phyloP scores from a whole-genome alignment of 345 rosid species.

The Sisymbrium altissimum region DNA sequence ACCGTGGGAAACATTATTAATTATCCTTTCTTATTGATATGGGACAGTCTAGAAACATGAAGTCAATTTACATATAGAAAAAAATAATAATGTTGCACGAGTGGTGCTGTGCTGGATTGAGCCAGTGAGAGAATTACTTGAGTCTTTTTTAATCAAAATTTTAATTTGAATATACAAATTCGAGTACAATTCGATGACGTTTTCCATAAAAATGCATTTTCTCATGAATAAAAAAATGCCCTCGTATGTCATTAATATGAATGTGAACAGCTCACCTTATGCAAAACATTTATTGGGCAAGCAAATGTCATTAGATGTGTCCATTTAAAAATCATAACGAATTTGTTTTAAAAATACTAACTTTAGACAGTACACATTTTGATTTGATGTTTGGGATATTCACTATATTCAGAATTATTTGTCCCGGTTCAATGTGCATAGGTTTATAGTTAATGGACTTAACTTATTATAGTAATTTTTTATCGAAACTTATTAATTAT shows the following conservation, averaged over 20 bases:
- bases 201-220: not conserved
- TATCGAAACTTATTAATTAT: no score
- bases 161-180: not conserved
- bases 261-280: constrained; percentile 28
- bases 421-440: constrained; percentile 36
- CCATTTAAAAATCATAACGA: constrained; percentile 2
- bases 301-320: constrained; percentile 26
- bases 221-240: not conserved
- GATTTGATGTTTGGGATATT: constrained; percentile 11
- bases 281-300: constrained; percentile 28
- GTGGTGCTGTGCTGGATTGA: constrained; percentile 45
- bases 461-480: no score
- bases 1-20: not conserved
- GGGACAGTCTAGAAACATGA: constrained; percentile 29
- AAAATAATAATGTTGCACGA: constrained; percentile 53
- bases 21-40: not conserved
- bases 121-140: constrained; percentile 22
- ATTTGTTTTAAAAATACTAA: not conserved
- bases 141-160: not conserved
- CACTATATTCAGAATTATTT: not conserved
- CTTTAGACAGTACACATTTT: not conserved
- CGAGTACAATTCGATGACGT: constrained; percentile 16
- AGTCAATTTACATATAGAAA: constrained; percentile 21
- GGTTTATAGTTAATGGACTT: no score
- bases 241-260: not conserved